phyloP scores from a whole-genome alignment of 495 filamentous ascomycete species.

The Tuber magnatum region DNA sequence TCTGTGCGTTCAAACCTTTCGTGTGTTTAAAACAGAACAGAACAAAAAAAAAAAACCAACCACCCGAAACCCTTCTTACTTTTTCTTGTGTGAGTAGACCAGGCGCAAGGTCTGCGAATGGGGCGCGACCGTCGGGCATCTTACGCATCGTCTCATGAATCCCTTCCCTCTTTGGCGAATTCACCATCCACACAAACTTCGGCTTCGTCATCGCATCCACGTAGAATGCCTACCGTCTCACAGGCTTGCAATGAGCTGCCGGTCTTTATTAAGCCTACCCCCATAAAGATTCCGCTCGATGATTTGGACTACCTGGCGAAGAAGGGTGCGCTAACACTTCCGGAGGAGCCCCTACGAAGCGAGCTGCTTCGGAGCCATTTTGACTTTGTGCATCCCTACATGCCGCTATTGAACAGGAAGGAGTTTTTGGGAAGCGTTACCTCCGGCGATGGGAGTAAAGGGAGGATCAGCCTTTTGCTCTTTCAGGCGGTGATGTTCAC shows the following conservation, averaged over 20 bases:
- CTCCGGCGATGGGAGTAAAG: conserved; percentile 56
- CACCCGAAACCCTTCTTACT: conserved; percentile 25
- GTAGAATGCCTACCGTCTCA: conserved; percentile 43
- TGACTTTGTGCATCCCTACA: conserved; percentile 80
- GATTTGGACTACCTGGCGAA: conserved; percentile 66
- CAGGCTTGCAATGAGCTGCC: conserved; percentile 50
- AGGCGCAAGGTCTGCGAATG: conserved; percentile 44
- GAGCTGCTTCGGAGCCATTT: conserved; percentile 68
- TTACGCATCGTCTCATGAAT: conserved; percentile 50
- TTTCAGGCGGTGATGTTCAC: conserved; percentile 81
- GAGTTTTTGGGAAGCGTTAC: conserved; percentile 63
- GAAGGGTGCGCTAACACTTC: conserved; percentile 69
- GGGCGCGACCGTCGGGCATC: conserved; percentile 47
- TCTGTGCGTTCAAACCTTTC: conserved; percentile 48
- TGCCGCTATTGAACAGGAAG: conserved; percentile 74
- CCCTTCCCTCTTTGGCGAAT: conserved; percentile 40
- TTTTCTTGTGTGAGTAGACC: conserved; percentile 33
- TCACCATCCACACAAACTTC: conserved; percentile 43
- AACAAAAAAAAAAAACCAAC: neutral
- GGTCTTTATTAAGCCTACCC: conserved; percentile 65
- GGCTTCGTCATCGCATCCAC: conserved; percentile 43
- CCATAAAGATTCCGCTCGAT: conserved; percentile 59
- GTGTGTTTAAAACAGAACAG: conserved; percentile 2
- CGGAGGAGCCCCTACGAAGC: conserved; percentile 58
- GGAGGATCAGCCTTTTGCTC: conserved; percentile 65